Conservation (phyloP, 371 early-diverging fungal species). For the Mucor lusitanicus region DNA sequence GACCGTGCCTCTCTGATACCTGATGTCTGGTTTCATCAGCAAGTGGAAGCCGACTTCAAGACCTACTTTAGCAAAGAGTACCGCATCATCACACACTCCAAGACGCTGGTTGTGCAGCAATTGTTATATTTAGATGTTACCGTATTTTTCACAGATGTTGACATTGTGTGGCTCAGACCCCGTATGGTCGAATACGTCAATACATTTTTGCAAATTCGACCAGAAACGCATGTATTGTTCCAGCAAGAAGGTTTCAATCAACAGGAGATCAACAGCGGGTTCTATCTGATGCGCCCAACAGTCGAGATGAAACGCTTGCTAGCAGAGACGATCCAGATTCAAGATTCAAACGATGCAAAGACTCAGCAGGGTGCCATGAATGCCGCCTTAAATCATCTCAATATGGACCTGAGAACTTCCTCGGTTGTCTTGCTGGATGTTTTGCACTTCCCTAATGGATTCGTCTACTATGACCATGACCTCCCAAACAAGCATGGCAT, state of each 20-base stretch:
- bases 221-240: conserved; percentile 41
- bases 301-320: conserved; percentile 33
- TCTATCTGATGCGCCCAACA: conserved; percentile 44
- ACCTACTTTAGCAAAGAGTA: conserved; percentile 45
- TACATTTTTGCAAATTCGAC: conserved; percentile 29
- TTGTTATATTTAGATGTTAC: conserved; percentile 39
- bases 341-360: conserved; percentile 28
- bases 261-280: conserved; percentile 36
- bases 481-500: conserved; percentile 31
- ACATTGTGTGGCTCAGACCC: conserved; percentile 43
- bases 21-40: conserved; percentile 41
- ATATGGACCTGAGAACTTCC: conserved; percentile 34
- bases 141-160: conserved; percentile 45
- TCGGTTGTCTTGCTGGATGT: conserved; percentile 38
- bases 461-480: conserved; percentile 35
- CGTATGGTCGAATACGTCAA: conserved; percentile 35
- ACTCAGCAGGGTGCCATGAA: conserved; percentile 52
- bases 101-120: conserved; percentile 44
- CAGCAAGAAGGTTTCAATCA: conserved; percentile 43
- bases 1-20: conserved; percentile 37
- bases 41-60: conserved; percentile 41
- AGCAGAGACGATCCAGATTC: conserved; percentile 39
- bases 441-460: conserved; percentile 46
- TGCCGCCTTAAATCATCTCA: conserved; percentile 27
- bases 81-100: conserved; percentile 43